Base-by-base conservation (phyloP, 1,284 basidiomycete genomes). In the Neotropicomus parvogracilis region DNA sequence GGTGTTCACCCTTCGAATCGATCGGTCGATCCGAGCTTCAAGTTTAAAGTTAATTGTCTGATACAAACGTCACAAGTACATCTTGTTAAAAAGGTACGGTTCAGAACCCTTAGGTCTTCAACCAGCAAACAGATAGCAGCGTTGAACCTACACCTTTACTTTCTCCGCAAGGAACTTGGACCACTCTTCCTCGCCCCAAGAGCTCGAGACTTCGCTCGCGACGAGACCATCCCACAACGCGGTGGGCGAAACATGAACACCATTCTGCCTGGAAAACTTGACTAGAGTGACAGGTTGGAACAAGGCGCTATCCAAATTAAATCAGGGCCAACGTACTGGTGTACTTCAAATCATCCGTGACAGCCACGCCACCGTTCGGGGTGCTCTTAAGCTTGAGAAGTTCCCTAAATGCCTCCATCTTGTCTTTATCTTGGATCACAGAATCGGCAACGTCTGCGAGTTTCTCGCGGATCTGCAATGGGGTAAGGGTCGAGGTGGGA, bases 171-270 rank as follows among this genome's bases (percentile, higher is more conserved):
- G 73, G 70, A 90, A 98, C 50, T 86, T 80, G 28, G 71, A 74
- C 95, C 95, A 97, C 60, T 97, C 90, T 40, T 78, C 77, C 60
- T 85, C 78, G 6, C 80, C 84, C 85, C 91, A 98, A 10, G 83
- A 81, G 56, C 88, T 92, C 4, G 87, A 91, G 38, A 97, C 78
- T 51, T 88, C 83, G 40, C 74, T 78, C 17, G 83, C 88, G 49
- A 93, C 67, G 28, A 98, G 71, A 7, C 95, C 95, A 62, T 94
- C 87, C 81, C 86, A 91, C 3, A 93, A 70, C 0, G 81, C 87
- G 9, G 92, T 92, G 2, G 94, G 93, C 27, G 92, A 95, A 43
- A 95, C 91, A 59, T 97, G 94, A 44, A 97, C 83, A 6, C 89
- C 77, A 57, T 97, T 97, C 74, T 97, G 94, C 54, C 94, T 77